Percentiles rank a stretch among this genome's conserved stretches.
These are phyloP conservation scores for Eucalyptus brandiana DNA, from an alignment of 345 rosid species.

Conservation along the genomic window DNA sequence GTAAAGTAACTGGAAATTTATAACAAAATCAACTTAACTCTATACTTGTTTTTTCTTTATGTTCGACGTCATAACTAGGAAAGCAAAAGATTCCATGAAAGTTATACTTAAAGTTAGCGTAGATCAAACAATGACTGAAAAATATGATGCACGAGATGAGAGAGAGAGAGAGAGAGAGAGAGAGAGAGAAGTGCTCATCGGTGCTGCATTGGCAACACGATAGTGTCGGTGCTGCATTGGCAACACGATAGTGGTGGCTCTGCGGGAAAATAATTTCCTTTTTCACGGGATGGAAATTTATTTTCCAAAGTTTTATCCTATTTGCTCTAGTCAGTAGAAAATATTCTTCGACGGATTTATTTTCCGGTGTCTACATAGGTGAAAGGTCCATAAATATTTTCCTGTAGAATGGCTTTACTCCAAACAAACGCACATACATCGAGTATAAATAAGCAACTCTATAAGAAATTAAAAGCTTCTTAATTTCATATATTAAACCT, in stretches of 20 bases:
- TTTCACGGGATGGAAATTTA: neutral
- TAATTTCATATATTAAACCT: neutral
- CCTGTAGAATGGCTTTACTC: neutral
- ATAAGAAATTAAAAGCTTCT: neutral
- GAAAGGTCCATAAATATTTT: neutral
- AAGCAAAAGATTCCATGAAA: neutral
- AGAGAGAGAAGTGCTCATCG: neutral
- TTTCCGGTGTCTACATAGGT: neutral
- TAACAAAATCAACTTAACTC: neutral
- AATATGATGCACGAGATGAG: neutral
- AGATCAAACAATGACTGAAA: neutral
- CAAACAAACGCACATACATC: neutral
- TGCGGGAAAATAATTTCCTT: neutral
- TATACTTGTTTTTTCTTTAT: neutral
- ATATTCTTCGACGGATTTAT: neutral
- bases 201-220: neutral
- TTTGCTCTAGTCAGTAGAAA: neutral
- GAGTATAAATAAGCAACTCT: neutral
- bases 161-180: neutral
- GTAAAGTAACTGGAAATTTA: neutral
- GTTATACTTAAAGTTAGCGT: neutral
- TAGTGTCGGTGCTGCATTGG: neutral
- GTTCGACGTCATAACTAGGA: neutral
- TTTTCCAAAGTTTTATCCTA: neutral
- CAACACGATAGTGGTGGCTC: neutral